Percentiles rank a stretch among this genome's conserved stretches.
These are phyloP conservation scores for Fusarium haematococcum DNA, from an alignment of 2,329 filamentous ascomycete species.

Conservation along the genomic window DNA sequence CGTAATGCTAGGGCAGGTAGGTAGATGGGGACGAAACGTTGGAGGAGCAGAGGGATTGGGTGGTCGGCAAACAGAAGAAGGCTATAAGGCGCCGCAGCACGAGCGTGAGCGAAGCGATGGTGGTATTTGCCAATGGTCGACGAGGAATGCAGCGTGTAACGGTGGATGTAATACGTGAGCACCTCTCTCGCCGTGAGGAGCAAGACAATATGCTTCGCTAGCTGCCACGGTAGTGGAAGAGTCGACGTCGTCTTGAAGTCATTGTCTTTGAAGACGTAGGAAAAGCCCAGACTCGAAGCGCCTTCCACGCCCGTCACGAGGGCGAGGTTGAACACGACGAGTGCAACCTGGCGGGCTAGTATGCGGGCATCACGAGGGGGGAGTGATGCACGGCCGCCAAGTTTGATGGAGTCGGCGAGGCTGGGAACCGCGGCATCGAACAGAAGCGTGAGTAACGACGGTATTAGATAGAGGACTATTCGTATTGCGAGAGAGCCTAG, in stretches of 20 bases:
- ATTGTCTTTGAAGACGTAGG: constrained; percentile 50
- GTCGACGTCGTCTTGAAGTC: constrained; percentile 62
- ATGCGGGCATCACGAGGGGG: constrained; percentile 57
- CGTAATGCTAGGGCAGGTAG: constrained; percentile 73
- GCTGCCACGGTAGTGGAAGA: constrained; percentile 65
- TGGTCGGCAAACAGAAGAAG: constrained; percentile 76
- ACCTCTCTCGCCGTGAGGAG: constrained; percentile 64
- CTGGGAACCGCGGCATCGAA: constrained; percentile 80
- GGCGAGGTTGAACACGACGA: constrained; percentile 60
- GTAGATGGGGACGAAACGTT: constrained; percentile 74
- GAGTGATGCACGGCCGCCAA: constrained; percentile 65
- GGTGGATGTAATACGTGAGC: constrained; percentile 80
- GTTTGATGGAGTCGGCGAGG: constrained; percentile 76
- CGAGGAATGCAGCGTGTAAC: constrained; percentile 72
- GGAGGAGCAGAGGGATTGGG: constrained; percentile 71
- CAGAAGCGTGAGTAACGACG: constrained; percentile 77
- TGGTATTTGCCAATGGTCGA: constrained; percentile 57
- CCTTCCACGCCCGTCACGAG: constrained; percentile 59
- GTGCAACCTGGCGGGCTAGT: constrained; percentile 52
- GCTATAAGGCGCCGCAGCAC: constrained; percentile 68
- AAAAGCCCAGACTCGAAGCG: constrained; percentile 53
- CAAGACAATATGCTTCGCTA: constrained; percentile 60
- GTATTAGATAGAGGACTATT: constrained; percentile 76
- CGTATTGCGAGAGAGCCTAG: constrained; percentile 77
- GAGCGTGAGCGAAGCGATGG: constrained; percentile 62